A percentile compares a stretch with the other conserved stretches of the same genome.
Conservation (phyloP, 805 yeast genomes). For the Starmerella powellii region DNA sequence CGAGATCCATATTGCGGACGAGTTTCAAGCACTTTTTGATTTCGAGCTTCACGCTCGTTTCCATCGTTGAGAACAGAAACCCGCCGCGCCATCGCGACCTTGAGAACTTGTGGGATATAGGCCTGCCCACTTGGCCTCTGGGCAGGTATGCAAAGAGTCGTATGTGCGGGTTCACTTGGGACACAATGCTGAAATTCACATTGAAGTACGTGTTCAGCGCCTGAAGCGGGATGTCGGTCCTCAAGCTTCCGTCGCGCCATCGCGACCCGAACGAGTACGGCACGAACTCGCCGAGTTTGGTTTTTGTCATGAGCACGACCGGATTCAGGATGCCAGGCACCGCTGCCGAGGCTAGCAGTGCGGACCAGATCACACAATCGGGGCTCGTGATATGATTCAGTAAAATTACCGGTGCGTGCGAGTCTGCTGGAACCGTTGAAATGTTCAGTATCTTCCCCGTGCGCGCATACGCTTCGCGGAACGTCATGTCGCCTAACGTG, state of each 20-base stretch:
- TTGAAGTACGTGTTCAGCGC: slow-evolving; percentile 64
- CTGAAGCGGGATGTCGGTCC: slow-evolving; percentile 69
- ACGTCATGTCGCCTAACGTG: slow-evolving; percentile 61
- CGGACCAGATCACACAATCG: slow-evolving; percentile 69
- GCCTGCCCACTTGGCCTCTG: slow-evolving; percentile 68
- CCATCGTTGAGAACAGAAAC: slow-evolving; percentile 57
- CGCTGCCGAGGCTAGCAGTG: slow-evolving; percentile 64
- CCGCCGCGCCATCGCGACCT: slow-evolving; percentile 62
- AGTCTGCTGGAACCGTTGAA: slow-evolving; percentile 71
- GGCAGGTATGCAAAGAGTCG: slow-evolving; percentile 66
- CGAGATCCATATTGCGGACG: slow-evolving; percentile 49
- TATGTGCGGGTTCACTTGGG: slow-evolving; percentile 76
- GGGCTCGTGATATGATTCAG: slow-evolving; percentile 71
- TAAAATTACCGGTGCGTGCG: slow-evolving; percentile 67
- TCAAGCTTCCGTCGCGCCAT: slow-evolving; percentile 68
- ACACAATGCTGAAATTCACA: slow-evolving; percentile 62
- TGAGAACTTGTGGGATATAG: slow-evolving; percentile 45
- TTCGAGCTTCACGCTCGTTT: slow-evolving; percentile 58
- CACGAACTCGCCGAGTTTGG: slow-evolving; percentile 33
- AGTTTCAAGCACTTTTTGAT: slow-evolving; percentile 66
- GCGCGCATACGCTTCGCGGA: slow-evolving; percentile 51
- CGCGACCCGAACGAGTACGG: slow-evolving; percentile 66
- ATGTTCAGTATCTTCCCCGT: slow-evolving; percentile 64
- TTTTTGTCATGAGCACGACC: slow-evolving; percentile 64
- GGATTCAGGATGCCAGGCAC: slow-evolving; percentile 77